These are phyloP conservation scores for Scortechinia acanthostroma DNA, from an alignment of 2,329 filamentous ascomycete genomes.

Conservation along the genomic window DNA sequence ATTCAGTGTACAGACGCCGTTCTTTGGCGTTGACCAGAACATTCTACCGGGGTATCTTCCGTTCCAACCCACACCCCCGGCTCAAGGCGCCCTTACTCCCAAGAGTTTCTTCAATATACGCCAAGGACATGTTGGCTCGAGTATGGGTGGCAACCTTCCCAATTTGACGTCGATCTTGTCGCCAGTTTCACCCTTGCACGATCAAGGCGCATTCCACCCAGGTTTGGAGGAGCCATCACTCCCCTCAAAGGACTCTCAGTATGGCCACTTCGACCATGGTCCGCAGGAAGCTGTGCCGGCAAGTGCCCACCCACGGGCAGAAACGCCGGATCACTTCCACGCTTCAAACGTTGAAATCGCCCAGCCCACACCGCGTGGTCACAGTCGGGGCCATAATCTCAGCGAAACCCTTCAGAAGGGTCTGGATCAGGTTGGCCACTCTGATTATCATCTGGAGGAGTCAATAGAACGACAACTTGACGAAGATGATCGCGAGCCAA, in stretches of 20 bases:
- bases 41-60: not conserved
- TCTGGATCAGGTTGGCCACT: not conserved
- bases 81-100: not conserved
- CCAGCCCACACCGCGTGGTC: not conserved
- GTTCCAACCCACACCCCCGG: slow-evolving; percentile 1
- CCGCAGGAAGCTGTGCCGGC: no score
- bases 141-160: not conserved
- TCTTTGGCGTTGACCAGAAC: not conserved
- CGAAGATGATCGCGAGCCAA: not conserved
- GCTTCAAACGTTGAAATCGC: not conserved
- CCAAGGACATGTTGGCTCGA: not conserved
- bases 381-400: not conserved
- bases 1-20: slow-evolving; percentile 1
- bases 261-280: not conserved
- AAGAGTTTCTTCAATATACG: not conserved
- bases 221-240: not conserved
- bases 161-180: not conserved
- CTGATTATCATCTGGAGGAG: not conserved
- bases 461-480: not conserved
- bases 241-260: not conserved
- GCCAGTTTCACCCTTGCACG: not conserved
- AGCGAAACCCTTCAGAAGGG: not conserved
- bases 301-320: not conserved
- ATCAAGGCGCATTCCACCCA: not conserved
- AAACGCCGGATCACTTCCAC: slow-evolving; percentile 1